Conservation (phyloP, 129 eudicot genomes). For the Saposhnikovia divaricata region DNA sequence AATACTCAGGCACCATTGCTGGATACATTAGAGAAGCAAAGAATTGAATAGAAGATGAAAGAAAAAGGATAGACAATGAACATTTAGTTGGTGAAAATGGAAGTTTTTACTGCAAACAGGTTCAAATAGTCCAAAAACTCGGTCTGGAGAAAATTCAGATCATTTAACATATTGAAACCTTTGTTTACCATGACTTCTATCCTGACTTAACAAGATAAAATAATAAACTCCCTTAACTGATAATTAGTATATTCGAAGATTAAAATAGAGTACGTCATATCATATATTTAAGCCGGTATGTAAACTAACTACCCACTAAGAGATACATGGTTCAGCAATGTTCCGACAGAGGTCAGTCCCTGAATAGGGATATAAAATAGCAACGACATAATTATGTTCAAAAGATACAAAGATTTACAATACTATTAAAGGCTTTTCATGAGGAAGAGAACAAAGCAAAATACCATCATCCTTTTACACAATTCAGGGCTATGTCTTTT, state of each 20-base stretch:
- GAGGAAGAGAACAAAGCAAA: background rate
- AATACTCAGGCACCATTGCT: constrained; percentile 93
- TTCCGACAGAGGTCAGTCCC: background rate
- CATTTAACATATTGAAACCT: background rate
- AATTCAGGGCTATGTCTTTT: too few species aligned
- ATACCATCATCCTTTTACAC: background rate
- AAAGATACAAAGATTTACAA: background rate
- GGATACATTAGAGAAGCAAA: constrained; percentile 8
- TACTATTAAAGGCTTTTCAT: background rate
- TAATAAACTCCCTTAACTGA: background rate
- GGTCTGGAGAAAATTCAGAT: background rate
- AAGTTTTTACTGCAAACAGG: background rate
- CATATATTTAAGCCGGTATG: background rate
- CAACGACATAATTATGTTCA: background rate
- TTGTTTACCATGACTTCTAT: background rate
- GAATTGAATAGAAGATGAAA: background rate
- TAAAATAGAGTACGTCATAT: background rate
- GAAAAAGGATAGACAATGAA: background rate
- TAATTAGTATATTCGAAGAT: background rate
- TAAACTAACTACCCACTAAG: background rate
- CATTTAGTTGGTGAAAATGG: background rate
- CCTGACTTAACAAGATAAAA: background rate
- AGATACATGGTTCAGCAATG: background rate
- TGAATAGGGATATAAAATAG: background rate
- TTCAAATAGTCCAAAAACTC: background rate